phyloP scores from a whole-genome alignment of 805 yeast species.

The Wickerhamiella vanderwaltii region DNA sequence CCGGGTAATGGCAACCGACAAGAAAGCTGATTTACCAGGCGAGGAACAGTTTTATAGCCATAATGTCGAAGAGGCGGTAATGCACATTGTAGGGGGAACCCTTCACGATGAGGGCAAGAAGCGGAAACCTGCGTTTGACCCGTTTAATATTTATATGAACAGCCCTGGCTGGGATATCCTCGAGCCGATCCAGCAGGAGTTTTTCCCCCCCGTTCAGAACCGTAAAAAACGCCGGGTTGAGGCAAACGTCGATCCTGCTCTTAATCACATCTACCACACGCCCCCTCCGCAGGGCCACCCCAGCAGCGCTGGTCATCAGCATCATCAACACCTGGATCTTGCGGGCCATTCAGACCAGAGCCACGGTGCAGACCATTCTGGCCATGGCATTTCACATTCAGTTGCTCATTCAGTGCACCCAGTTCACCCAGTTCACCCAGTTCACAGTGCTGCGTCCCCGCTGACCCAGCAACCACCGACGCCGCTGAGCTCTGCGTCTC shows the following conservation, averaged over 20 bases:
- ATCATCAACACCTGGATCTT: neutral
- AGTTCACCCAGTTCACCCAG: neutral
- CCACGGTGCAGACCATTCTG: neutral
- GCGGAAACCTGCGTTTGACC: slow-evolving; percentile 10
- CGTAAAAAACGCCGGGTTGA: slow-evolving; percentile 1
- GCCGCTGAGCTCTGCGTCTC: neutral
- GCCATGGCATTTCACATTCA: neutral
- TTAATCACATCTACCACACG: slow-evolving; percentile 2
- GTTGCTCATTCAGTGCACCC: too few species aligned
- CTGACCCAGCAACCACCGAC: neutral
- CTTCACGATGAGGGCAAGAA: slow-evolving; percentile 32
- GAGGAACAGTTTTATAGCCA: slow-evolving; percentile 8
- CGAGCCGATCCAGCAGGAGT: slow-evolving; percentile 7
- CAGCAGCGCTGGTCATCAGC: neutral
- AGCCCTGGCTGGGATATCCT: slow-evolving; percentile 8
- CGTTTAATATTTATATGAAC: slow-evolving; percentile 12
- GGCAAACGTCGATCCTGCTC: slow-evolving; percentile 8
- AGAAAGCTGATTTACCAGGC: neutral
- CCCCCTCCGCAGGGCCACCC: neutral
- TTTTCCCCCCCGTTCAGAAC: slow-evolving; percentile 1
- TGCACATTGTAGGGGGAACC: slow-evolving; percentile 58
- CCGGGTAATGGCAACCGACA: slow-evolving; percentile 4
- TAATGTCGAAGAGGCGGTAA: slow-evolving; percentile 63
- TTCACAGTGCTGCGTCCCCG: neutral
- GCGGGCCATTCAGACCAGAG: neutral